phyloP scores from a whole-genome alignment of 2,329 filamentous ascomycete genomes.

The Grosmannia serpens region DNA sequence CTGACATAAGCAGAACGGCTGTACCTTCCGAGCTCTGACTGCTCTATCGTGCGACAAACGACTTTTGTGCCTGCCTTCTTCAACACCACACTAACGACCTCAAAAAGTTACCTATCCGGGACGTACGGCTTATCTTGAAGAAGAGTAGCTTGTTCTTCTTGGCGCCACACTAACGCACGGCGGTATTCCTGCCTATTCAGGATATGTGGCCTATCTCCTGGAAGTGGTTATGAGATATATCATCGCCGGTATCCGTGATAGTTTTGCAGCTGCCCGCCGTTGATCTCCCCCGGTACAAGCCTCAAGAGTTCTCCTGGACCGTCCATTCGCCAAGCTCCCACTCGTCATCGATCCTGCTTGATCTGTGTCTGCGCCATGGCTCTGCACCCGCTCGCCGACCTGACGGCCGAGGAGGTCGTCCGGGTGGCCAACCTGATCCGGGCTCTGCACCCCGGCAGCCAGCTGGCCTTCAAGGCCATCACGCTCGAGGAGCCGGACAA shows the following conservation, averaged over 20 bases:
- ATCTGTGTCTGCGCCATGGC: background rate
- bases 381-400: background rate
- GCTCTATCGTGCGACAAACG: too few relatives aligned
- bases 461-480: conserved; percentile 34
- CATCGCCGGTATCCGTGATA: background rate
- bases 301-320: background rate
- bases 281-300: background rate
- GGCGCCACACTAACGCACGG: background rate
- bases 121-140: too few relatives aligned
- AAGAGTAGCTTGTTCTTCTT: too few relatives aligned
- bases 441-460: conserved; percentile 16
- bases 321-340: background rate
- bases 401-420: background rate
- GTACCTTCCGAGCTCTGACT: too few relatives aligned
- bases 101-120: too few relatives aligned
- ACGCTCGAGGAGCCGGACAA: conserved; percentile 39
- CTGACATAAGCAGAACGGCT: too few relatives aligned
- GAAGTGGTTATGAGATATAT: background rate
- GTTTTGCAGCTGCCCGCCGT: background rate
- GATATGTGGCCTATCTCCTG: too few relatives aligned
- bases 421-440: conserved; percentile 1
- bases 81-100: too few relatives aligned
- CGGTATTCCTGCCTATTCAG: background rate
- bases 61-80: too few relatives aligned
- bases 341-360: background rate